These are phyloP conservation scores for Eutrema japonicum DNA, from an alignment of 345 rosid genomes.

Conservation along the genomic window DNA sequence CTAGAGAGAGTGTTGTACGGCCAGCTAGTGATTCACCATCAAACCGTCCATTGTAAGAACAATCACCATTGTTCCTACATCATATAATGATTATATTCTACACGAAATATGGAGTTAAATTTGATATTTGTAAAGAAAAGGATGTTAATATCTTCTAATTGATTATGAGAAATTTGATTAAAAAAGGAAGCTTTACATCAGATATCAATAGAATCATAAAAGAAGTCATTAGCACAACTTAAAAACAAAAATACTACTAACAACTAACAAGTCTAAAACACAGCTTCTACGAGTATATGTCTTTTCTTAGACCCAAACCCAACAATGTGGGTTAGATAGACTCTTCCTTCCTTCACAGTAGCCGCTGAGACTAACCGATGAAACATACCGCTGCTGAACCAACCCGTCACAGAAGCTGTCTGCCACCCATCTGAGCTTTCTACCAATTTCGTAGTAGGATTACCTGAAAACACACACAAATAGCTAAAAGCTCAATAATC, in stretches of 20 bases:
- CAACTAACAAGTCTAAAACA: slow-evolving; percentile 42
- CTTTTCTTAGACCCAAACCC: slow-evolving; percentile 82
- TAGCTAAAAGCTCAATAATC: neutral
- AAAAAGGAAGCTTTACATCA: slow-evolving; percentile 15
- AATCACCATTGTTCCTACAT: too few relatives aligned
- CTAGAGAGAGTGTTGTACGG: too few relatives aligned
- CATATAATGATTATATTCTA: neutral
- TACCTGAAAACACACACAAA: slow-evolving; percentile 46
- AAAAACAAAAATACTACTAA: neutral
- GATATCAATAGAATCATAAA: slow-evolving; percentile 9
- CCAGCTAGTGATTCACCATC: too few relatives aligned
- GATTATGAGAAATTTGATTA: neutral
- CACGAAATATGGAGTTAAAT: neutral
- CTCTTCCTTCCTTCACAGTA: slow-evolving; percentile 78
- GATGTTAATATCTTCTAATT: neutral
- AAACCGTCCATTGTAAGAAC: too few relatives aligned
- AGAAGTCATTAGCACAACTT: neutral
- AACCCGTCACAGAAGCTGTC: slow-evolving; percentile 65
- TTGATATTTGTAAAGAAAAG: neutral
- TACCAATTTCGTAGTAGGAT: slow-evolving; percentile 65
- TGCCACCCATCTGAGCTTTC: slow-evolving; percentile 87
- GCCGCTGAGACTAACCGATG: slow-evolving; percentile 81
- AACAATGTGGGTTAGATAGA: slow-evolving; percentile 71
- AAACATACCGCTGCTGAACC: slow-evolving; percentile 60
- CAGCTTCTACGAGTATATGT: slow-evolving; percentile 81